A percentile compares a stretch with the other conserved stretches of the same genome.
These are phyloP conservation scores for Neocucurbitaria cava DNA, from an alignment of 2,329 filamentous ascomycete species.

Conservation along the genomic window DNA sequence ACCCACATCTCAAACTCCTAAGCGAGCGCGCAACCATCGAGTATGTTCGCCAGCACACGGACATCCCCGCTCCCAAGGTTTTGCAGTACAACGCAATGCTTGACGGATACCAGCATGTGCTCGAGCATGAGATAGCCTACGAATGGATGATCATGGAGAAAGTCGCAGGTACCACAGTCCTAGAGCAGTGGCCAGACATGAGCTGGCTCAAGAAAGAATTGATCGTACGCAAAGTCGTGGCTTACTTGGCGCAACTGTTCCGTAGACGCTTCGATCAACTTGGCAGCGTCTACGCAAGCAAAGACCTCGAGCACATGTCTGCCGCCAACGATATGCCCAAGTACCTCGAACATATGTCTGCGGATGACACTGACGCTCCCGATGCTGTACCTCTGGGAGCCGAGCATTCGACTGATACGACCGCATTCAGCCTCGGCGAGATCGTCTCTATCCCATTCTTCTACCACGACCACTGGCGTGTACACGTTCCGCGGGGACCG, in stretches of 20 bases:
- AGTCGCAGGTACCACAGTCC: conserved; percentile 9
- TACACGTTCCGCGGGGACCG: conserved; percentile 2
- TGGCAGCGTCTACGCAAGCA: conserved; percentile 8
- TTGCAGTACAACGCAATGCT: conserved; percentile 2
- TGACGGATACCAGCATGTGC: no score
- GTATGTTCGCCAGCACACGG: conserved; percentile 21
- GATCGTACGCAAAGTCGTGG: conserved; percentile 8
- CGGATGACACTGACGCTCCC: not conserved
- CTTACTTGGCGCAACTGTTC: conserved; percentile 4
- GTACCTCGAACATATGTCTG: not conserved
- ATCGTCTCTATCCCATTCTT: conserved; percentile 13
- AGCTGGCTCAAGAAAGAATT: conserved; percentile 14
- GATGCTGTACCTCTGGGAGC: not conserved
- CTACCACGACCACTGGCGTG: not conserved
- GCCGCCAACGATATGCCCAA: no score
- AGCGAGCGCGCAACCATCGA: conserved; percentile 29
- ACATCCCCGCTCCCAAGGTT: conserved; percentile 23
- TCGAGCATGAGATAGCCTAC: conserved; percentile 24
- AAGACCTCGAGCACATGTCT: no score
- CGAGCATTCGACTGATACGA: not conserved
- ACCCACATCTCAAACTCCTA: conserved; percentile 23
- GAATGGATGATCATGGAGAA: conserved; percentile 37
- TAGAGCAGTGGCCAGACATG: conserved; percentile 1
- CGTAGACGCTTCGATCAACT: conserved; percentile 3
- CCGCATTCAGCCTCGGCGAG: conserved; percentile 2